A percentile compares a stretch with the other conserved stretches of the same genome.
phyloP scores from a whole-genome alignment of 2,329 filamentous ascomycete genomes.

The Macroventuria anomochaeta region DNA sequence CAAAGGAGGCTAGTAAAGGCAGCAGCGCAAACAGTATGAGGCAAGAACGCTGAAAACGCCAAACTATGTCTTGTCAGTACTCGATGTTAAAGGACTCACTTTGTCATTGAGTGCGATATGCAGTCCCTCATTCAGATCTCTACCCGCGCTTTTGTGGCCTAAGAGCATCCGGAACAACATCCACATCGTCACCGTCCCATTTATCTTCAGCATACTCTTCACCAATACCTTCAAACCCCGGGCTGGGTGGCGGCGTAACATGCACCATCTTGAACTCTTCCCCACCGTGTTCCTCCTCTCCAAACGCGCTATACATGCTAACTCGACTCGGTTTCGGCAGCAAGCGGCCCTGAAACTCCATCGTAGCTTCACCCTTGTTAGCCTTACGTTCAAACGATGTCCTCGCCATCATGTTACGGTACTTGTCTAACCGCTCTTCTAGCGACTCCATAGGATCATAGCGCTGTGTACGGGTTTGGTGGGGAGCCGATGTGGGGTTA shows the following conservation, averaged over 20 bases:
- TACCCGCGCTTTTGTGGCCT: too few species aligned
- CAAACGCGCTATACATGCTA: slow-evolving; percentile 9
- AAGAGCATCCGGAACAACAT: too few species aligned
- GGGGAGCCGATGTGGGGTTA: background rate
- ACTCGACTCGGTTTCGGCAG: slow-evolving; percentile 4
- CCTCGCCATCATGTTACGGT: background rate
- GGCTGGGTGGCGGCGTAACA: background rate
- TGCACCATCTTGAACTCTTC: background rate
- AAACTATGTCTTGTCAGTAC: too few species aligned
- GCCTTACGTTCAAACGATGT: background rate
- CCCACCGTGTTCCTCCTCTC: background rate
- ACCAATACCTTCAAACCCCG: background rate
- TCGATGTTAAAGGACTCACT: too few species aligned
- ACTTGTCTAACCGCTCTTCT: background rate
- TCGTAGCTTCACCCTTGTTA: background rate
- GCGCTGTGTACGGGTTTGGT: background rate
- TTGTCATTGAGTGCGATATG: too few species aligned
- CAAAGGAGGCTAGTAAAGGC: too few species aligned
- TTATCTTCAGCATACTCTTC: background rate
- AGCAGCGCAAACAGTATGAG: too few species aligned
- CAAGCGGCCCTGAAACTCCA: background rate
- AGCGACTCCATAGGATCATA: slow-evolving; percentile 1
- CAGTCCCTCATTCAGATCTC: too few species aligned
- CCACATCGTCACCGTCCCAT: background rate
- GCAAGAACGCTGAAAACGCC: too few species aligned